These are phyloP conservation scores for Tolypocladium guangdongense DNA, from an alignment of 2,329 filamentous ascomycete species.

Conservation along the genomic window DNA sequence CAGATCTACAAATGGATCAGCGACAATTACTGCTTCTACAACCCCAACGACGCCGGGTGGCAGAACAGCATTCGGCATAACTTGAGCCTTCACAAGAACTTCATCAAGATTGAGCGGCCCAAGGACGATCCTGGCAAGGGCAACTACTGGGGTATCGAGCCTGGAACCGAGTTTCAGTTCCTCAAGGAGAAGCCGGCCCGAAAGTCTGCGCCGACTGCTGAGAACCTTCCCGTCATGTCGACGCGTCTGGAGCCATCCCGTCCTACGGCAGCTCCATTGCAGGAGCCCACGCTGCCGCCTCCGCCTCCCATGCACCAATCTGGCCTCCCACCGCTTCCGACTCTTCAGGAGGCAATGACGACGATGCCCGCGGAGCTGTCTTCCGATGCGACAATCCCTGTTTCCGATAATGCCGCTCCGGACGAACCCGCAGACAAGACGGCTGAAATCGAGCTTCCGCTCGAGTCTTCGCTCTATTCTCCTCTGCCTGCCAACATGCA, in stretches of 20 bases:
- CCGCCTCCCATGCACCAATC: slow-evolving; percentile 25
- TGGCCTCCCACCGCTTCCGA: slow-evolving; percentile 28
- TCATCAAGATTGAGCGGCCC: slow-evolving; percentile 87
- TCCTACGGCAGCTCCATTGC: slow-evolving; percentile 25
- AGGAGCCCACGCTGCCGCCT: slow-evolving; percentile 38
- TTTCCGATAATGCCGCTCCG: slow-evolving; percentile 52
- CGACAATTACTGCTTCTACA: slow-evolving; percentile 87
- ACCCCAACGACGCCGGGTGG: slow-evolving; percentile 77
- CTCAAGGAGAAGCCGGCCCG: slow-evolving; percentile 72
- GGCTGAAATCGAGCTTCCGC: slow-evolving; percentile 24
- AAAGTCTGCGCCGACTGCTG: slow-evolving; percentile 43
- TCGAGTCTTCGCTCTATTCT: slow-evolving; percentile 52
- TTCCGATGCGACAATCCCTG: slow-evolving; percentile 67
- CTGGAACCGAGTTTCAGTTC: slow-evolving; percentile 82
- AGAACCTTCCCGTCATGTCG: slow-evolving; percentile 48
- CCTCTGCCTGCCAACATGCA: slow-evolving; percentile 62
- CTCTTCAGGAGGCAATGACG: slow-evolving; percentile 25
- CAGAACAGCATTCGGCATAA: slow-evolving; percentile 99
- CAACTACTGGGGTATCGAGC: slow-evolving; percentile 90
- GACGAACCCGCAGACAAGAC: slow-evolving; percentile 37
- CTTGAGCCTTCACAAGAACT: slow-evolving; percentile 90
- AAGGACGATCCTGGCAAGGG: slow-evolving; percentile 97
- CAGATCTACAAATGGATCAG: slow-evolving; percentile 99
- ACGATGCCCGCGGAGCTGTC: slow-evolving; percentile 48
- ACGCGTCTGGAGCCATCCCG: slow-evolving; percentile 41